Base-by-base conservation (phyloP, 208 protist species). In the Crithidia acanthocephali region DNA sequence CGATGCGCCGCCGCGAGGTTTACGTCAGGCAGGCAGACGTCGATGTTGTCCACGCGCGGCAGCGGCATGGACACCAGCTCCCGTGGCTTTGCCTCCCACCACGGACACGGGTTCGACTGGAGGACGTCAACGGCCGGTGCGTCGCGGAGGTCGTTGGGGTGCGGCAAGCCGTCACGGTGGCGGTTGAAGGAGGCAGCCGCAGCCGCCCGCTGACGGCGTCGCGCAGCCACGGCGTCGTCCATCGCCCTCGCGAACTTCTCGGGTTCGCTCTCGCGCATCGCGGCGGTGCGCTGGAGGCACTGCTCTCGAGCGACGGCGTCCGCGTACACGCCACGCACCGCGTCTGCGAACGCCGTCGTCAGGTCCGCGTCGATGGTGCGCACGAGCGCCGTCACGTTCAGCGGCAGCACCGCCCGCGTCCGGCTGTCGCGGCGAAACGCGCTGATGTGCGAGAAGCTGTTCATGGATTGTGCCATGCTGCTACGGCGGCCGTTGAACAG, bases 401-500 rank as follows among this genome's bases (percentile, higher is more conserved):
- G 64, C 13, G 72, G 72, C 44, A 78, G 58, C 48, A 63, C 32
- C 22, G 65, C 58, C 18, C 72, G 72, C 16, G 32, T 47, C 30
- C 63, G 64, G 5, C 59, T 64, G 20, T 78, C 72, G 51, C 65
- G 65, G 25, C 72, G 72, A 59, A 68, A 78, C 30, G 65, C 57
- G 0, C 58, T 67, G 30, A 78, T 35, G 42, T 77, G 68, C 27
- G 64, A 72, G 37, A 72, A 68, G 65, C 50, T 52, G 35, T 47
- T 61, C 58, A 68, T 78, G 47, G 65, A 16, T 59, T 52, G 65
- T 23, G 65, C 58, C 8, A 30, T 15, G 16, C 27, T 22, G 30
- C 35, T 57, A 40, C 72, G 72, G 25, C 72, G 72, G 28, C 72
- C 65, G 27, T 68, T 67, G 32, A 78, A 78, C 42, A 78, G 72